Evolutionary conservation across 192 early-diverging fungal species (phyloP).

Genomic region (Fimicolochytrium jonesii): DNA sequence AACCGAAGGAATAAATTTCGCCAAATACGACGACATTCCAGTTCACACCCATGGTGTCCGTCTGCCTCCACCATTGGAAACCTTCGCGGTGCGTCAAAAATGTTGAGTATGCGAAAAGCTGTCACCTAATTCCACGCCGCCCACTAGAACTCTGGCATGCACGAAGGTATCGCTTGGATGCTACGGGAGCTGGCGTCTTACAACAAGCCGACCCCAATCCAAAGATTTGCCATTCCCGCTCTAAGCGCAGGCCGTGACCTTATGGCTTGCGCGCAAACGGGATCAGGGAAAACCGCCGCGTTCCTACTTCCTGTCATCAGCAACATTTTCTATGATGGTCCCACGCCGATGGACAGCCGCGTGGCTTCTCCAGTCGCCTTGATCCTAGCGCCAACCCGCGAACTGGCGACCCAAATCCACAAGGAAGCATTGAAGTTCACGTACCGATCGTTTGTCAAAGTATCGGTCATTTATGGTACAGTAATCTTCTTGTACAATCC

Average conservation of each 20-base stretch:
- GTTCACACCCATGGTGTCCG: constrained; percentile 70
- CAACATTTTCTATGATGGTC: constrained; percentile 84
- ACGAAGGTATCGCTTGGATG: constrained; percentile 81
- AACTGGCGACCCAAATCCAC: constrained; percentile 93
- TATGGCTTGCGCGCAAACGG: constrained; percentile 96
- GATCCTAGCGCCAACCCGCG: constrained; percentile 94
- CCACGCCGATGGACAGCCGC: constrained; percentile 61
- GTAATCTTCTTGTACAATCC: not conserved
- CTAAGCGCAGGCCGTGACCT: constrained; percentile 85
- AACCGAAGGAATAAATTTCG: constrained; percentile 94
- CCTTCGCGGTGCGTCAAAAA: constrained; percentile 66
- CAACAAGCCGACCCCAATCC: constrained; percentile 88
- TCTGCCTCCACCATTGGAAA: constrained; percentile 41
- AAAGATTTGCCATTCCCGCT: constrained; percentile 36
- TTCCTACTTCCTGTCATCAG: constrained; percentile 97
- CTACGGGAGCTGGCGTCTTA: constrained; percentile 79
- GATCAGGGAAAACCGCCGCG: constrained; percentile 90
- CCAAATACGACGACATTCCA: constrained; percentile 96
- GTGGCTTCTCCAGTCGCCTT: constrained; percentile 88
- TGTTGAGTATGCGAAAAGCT: no score
- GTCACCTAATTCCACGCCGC: no score
- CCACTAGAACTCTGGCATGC: constrained; percentile 55
- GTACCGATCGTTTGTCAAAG: constrained; percentile 78
- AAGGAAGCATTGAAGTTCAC: constrained; percentile 76
- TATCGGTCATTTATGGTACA: constrained; percentile 80